These are phyloP conservation scores for Lippia alba DNA, from an alignment of 305 asterid genomes.

Conservation along the genomic window DNA sequence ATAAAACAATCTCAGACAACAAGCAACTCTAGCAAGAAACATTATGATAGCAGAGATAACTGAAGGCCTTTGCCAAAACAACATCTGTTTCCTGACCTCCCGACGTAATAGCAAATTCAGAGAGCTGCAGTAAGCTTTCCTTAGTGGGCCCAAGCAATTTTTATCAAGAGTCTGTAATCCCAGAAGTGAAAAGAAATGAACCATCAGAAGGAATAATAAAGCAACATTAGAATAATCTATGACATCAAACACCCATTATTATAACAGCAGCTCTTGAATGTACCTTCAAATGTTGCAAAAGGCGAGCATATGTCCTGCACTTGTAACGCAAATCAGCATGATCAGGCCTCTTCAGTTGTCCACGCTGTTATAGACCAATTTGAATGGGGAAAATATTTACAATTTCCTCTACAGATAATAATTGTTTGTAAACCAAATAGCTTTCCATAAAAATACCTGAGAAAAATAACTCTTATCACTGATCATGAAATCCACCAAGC, in stretches of 20 bases:
- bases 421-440: conserved; percentile 27
- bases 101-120: conserved; percentile 95
- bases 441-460: conserved; percentile 63
- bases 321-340: conserved; percentile 98
- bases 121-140: conserved; percentile 99
- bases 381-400: conserved; percentile 35
- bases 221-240: conserved; percentile 16
- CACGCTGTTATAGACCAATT: conserved; percentile 72
- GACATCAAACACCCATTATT: conserved; percentile 33
- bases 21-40: conserved; percentile 32
- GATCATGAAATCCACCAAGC: conserved; percentile 99
- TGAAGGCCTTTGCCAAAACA: conserved; percentile 33
- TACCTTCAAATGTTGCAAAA: conserved; percentile 97
- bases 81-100: conserved; percentile 71
- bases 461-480: conserved; percentile 98
- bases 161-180: conserved; percentile 86
- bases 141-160: conserved; percentile 84
- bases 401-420: conserved; percentile 18
- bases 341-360: conserved; percentile 98
- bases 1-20: conserved; percentile 28
- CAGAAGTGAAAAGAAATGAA: neutral
- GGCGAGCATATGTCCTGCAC: conserved; percentile 99
- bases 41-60: conserved; percentile 28
- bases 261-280: conserved; percentile 23
- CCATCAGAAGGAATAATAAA: conserved; percentile 19